Evolutionary conservation across 148 eudicot genomes (phyloP).

Genomic region (Chenopodium album): DNA sequence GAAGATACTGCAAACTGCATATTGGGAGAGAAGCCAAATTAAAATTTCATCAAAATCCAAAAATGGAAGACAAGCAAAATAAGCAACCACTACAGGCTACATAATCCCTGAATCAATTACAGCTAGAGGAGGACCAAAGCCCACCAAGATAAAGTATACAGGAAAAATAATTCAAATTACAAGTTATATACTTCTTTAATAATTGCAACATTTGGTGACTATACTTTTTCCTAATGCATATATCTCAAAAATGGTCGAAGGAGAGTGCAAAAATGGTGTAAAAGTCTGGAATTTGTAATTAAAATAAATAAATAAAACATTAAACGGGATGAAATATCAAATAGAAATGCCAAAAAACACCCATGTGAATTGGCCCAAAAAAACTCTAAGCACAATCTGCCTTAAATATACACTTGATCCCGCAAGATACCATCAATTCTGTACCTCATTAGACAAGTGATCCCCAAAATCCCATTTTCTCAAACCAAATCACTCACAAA

Average conservation of each 20-base stretch:
- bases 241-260: no score
- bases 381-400: not conserved
- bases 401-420: not conserved
- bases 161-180: not conserved
- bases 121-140: not conserved
- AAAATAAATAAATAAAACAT: no score
- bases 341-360: not conserved
- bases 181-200: not conserved
- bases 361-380: not conserved
- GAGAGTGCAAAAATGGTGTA: no score
- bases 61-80: not conserved
- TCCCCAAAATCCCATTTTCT: not conserved
- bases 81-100: not conserved
- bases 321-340: no score
- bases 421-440: not conserved
- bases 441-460: no score
- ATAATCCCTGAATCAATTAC: not conserved
- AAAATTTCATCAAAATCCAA: slow-evolving; percentile 13
- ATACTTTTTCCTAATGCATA: no score
- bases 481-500: not conserved
- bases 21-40: slow-evolving; percentile 21
- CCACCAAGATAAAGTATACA: not conserved
- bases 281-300: no score
- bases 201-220: no score
- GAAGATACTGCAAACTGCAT: slow-evolving; percentile 94